Percentiles rank a stretch among this genome's conserved stretches.
Evolutionary conservation across 495 filamentous ascomycete species (phyloP).

Genomic region (Pyronema omphalodes): DNA sequence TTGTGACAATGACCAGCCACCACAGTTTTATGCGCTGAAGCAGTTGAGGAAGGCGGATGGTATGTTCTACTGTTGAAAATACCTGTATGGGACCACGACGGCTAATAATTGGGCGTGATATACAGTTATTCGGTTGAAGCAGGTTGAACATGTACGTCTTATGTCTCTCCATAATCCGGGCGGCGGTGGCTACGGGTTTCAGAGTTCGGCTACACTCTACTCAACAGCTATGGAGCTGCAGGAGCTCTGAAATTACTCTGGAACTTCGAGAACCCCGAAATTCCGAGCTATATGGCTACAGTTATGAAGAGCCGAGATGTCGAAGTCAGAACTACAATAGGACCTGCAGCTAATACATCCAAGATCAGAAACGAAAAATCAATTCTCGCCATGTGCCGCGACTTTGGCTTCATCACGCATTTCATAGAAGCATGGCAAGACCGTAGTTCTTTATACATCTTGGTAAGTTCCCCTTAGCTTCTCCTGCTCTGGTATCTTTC

Average conservation of each 20-base stretch:
- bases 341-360: slow-evolving; percentile 4
- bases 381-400: slow-evolving; percentile 69
- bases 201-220: neutral
- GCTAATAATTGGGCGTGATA: slow-evolving; percentile 12
- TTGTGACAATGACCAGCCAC: slow-evolving; percentile 2
- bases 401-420: slow-evolving; percentile 91
- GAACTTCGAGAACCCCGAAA: too few relatives aligned
- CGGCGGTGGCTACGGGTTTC: neutral
- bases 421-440: slow-evolving; percentile 81
- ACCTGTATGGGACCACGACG: slow-evolving; percentile 7
- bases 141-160: slow-evolving; percentile 73
- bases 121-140: slow-evolving; percentile 83
- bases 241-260: too few relatives aligned
- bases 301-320: too few relatives aligned
- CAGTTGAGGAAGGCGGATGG: slow-evolving; percentile 75
- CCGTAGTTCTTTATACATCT: slow-evolving; percentile 73
- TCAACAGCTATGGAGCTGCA: too few relatives aligned
- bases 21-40: slow-evolving; percentile 79
- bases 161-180: neutral
- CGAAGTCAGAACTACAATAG: neutral
- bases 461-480: slow-evolving; percentile 39
- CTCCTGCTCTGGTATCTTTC: neutral
- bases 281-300: too few relatives aligned
- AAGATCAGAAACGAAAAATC: slow-evolving; percentile 57
- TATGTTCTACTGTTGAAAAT: slow-evolving; percentile 21